These are phyloP conservation scores for Globisporangium paroecandrum DNA, from an alignment of 352 stramenopile genomes.

Conservation along the genomic window DNA sequence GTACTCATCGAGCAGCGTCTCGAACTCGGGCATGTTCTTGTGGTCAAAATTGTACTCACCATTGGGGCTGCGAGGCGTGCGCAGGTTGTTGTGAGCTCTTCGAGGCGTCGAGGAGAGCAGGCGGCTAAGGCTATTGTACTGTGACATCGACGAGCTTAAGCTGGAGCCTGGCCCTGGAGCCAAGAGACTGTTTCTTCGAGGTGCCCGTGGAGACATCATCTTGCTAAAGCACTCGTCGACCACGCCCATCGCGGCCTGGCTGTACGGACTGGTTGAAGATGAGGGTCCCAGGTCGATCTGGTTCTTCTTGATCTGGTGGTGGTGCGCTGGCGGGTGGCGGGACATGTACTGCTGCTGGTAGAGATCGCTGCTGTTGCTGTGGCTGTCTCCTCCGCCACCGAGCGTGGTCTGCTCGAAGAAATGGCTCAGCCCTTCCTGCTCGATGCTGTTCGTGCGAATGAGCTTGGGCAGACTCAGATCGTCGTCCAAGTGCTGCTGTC, in stretches of 20 bases:
- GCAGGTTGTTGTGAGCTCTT: slow-evolving; percentile 16
- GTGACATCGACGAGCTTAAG: slow-evolving; percentile 7
- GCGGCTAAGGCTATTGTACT: slow-evolving; percentile 11
- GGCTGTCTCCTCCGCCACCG: slow-evolving; percentile 14
- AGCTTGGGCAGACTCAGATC: slow-evolving; percentile 53
- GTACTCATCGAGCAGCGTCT: slow-evolving; percentile 72
- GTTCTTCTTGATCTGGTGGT: slow-evolving; percentile 17
- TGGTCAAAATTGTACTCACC: slow-evolving; percentile 37
- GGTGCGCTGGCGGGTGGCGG: neutral
- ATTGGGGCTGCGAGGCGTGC: slow-evolving; percentile 22
- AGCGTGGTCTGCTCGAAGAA: slow-evolving; percentile 72
- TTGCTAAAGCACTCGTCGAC: slow-evolving; percentile 62
- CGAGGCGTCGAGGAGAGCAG: slow-evolving; percentile 3
- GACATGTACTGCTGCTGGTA: neutral
- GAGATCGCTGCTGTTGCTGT: neutral
- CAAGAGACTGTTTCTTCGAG: slow-evolving; percentile 10
- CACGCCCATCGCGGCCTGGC: slow-evolving; percentile 24
- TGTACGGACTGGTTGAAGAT: slow-evolving; percentile 5
- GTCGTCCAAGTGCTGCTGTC: neutral
- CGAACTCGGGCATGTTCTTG: slow-evolving; percentile 60
- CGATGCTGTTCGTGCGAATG: slow-evolving; percentile 62
- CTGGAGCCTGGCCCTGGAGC: slow-evolving; percentile 19
- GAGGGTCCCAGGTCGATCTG: slow-evolving; percentile 8
- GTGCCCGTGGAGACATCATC: slow-evolving; percentile 23
- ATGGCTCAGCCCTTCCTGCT: slow-evolving; percentile 73